A percentile compares a stretch with the other conserved stretches of the same genome.
phyloP scores from a whole-genome alignment of 768 basidiomycete genomes.

The Termitomyces sp. region DNA sequence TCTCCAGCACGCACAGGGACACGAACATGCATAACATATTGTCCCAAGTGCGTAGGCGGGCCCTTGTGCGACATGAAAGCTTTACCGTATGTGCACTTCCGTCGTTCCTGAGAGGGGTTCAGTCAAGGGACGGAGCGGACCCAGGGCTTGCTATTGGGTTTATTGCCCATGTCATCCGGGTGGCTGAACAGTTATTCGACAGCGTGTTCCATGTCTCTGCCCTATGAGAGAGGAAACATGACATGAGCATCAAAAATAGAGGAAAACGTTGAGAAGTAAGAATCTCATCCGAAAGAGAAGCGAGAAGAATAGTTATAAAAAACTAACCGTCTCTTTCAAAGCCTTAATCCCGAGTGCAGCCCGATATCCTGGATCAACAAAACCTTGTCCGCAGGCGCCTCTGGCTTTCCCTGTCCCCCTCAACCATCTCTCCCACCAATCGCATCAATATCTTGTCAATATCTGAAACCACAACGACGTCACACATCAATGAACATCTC shows the following conservation, averaged over 20 bases:
- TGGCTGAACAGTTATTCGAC: no score
- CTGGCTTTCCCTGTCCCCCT: slow-evolving; percentile 27
- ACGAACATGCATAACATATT: slow-evolving; percentile 83
- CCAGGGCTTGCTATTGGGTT: no score
- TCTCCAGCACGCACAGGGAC: slow-evolving; percentile 4
- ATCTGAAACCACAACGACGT: no score
- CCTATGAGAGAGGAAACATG: slow-evolving; percentile 30
- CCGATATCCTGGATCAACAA: slow-evolving; percentile 86
- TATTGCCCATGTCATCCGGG: no score
- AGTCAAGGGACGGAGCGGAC: no score
- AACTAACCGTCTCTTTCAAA: slow-evolving; percentile 74
- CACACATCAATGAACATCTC: neutral
- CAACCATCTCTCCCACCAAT: slow-evolving; percentile 54
- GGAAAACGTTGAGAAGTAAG: neutral
- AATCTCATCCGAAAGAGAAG: neutral
- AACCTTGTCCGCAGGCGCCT: slow-evolving; percentile 70
- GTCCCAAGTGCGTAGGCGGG: slow-evolving; percentile 90
- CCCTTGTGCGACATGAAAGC: slow-evolving; percentile 98
- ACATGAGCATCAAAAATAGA: neutral
- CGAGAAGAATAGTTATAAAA: neutral
- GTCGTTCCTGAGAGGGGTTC: no score
- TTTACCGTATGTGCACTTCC: slow-evolving; percentile 20
- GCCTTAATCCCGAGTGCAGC: slow-evolving; percentile 80
- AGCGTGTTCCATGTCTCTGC: slow-evolving; percentile 18
- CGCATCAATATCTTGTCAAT: slow-evolving; percentile 91